These are phyloP conservation scores for Fraxinus latifolia DNA, from an alignment of 305 asterid genomes.

Conservation along the genomic window DNA sequence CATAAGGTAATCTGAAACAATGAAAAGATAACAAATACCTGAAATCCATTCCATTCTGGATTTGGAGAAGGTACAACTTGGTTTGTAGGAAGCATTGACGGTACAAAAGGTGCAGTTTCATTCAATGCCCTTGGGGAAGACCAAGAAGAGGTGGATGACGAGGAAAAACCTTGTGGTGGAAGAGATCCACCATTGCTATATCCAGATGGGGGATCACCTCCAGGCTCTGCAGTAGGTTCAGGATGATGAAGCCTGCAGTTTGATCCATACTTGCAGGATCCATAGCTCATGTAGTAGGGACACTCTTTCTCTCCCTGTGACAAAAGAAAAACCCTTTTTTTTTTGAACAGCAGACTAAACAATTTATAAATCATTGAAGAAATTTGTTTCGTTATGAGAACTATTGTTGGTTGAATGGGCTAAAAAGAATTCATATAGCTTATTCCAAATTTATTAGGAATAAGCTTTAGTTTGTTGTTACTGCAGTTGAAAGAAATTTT, in stretches of 20 bases:
- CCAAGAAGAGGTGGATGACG: conserved; percentile 61
- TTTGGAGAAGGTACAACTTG: conserved; percentile 45
- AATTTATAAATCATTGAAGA: background rate
- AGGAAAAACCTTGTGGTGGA: conserved; percentile 47
- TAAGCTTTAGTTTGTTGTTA: too few relatives aligned
- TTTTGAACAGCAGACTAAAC: background rate
- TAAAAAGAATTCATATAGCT: too few relatives aligned
- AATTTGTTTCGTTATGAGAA: background rate
- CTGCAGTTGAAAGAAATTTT: background rate
- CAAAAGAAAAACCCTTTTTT: background rate
- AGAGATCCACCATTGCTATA: conserved; percentile 53
- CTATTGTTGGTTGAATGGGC: background rate
- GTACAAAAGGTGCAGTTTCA: conserved; percentile 47
- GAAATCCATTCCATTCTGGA: conserved; percentile 78
- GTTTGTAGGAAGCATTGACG: conserved; percentile 47
- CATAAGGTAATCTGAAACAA: too few relatives aligned
- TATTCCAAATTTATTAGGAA: too few relatives aligned
- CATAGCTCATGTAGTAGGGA: conserved; percentile 89
- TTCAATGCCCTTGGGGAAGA: conserved; percentile 54
- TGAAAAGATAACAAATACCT: conserved; percentile 39
- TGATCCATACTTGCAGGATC: conserved; percentile 86
- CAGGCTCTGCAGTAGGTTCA: conserved; percentile 67
- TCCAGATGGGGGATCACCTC: conserved; percentile 55
- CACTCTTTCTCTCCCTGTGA: conserved; percentile 80
- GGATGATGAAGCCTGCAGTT: conserved; percentile 94